Evolutionary conservation across 441 rosid species (phyloP).

Genomic region (Eutrema salsugineum): DNA sequence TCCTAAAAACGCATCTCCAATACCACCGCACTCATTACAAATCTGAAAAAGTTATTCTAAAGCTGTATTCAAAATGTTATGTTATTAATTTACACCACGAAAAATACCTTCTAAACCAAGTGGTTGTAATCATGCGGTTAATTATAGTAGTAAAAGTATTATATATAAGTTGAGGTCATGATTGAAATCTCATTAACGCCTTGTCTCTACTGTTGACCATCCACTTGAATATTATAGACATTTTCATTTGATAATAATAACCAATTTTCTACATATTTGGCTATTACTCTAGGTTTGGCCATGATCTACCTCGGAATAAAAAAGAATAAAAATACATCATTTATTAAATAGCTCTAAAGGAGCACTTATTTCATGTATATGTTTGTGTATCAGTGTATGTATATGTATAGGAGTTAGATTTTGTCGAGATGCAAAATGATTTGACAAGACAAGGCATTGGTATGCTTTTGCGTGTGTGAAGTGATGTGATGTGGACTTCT

Average conservation of each 20-base stretch:
- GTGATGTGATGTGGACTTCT: slow-evolving; percentile 32
- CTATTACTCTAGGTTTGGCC: no score
- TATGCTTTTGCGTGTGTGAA: slow-evolving; percentile 30
- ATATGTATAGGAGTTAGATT: slow-evolving; percentile 12
- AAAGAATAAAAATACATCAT: no score
- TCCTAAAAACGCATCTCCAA: neutral
- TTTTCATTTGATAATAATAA: no score
- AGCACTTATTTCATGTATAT: neutral
- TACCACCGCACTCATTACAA: neutral
- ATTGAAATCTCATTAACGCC: no score
- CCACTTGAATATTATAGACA: no score
- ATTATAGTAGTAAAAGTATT: no score
- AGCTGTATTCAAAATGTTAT: neutral
- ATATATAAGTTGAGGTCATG: no score
- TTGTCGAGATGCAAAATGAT: slow-evolving; percentile 28
- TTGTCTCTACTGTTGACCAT: no score
- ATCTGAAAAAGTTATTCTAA: neutral
- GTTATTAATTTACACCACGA: neutral
- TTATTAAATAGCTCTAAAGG: neutral
- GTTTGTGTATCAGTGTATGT: neutral
- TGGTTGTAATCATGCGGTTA: no score
- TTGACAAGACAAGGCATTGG: slow-evolving; percentile 33
- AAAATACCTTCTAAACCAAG: no score
- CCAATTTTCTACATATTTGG: no score
- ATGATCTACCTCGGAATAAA: no score